Conservation (phyloP, 2,329 filamentous ascomycete species). For the Aspergillus transmontanensis region DNA sequence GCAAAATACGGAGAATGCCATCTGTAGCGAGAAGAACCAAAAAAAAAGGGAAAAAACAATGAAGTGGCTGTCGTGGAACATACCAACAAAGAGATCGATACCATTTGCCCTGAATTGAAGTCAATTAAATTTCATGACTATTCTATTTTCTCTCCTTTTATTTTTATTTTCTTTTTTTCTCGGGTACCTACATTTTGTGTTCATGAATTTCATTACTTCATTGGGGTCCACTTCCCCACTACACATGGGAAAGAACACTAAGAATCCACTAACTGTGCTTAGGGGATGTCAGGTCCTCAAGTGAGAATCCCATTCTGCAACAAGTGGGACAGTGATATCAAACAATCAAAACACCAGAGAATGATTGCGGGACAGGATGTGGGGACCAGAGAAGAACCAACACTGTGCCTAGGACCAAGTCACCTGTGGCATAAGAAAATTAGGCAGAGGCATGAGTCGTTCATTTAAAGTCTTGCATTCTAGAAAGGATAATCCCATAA, state of each 20-base stretch:
- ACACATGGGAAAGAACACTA: not conserved
- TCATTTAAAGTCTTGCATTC: too few species aligned
- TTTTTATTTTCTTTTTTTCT: not conserved
- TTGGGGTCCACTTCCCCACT: not conserved
- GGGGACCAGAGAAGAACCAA: not conserved
- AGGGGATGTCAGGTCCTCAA: not conserved
- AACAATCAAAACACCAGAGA: not conserved
- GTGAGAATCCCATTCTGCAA: not conserved
- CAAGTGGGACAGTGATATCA: slow-evolving; percentile 1
- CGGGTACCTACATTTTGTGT: not conserved
- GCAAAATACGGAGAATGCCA: not conserved
- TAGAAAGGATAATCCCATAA: too few species aligned
- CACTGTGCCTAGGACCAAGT: not conserved
- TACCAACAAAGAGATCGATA: not conserved
- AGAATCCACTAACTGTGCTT: not conserved
- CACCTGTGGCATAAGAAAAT: not conserved
- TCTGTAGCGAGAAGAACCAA: too few species aligned
- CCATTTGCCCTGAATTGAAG: not conserved
- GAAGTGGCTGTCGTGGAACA: not conserved
- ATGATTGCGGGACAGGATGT: not conserved
- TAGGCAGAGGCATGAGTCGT: not conserved
- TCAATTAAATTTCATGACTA: not conserved
- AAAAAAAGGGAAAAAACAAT: not conserved
- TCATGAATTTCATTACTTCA: not conserved
- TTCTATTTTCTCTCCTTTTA: not conserved